These are phyloP conservation scores for Talaromyces sp. DNA, from an alignment of 2,329 filamentous ascomycete species.

Conservation along the genomic window DNA sequence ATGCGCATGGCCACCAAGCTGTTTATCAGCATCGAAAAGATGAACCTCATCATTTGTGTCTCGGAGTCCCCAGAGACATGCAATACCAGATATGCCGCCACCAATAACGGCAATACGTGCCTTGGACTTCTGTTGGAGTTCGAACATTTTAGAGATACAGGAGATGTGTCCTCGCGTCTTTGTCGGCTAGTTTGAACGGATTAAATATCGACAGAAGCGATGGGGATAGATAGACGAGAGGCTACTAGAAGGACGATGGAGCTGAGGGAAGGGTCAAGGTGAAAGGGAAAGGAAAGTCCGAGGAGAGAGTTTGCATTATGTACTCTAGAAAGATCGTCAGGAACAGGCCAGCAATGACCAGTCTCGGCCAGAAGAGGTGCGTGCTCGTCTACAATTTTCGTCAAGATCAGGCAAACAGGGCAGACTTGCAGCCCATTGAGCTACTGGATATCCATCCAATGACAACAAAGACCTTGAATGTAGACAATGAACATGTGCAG, in stretches of 20 bases:
- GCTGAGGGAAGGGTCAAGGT: background rate
- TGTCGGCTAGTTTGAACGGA: background rate
- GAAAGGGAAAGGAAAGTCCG: background rate
- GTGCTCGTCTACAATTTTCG: background rate
- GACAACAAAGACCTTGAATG: background rate
- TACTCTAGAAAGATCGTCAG: background rate
- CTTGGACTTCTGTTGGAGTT: background rate
- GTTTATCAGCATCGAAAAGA: constrained; percentile 5
- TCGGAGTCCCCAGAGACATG: constrained; percentile 5
- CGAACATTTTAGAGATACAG: background rate
- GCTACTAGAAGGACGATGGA: too few species aligned
- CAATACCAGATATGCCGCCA: constrained; percentile 7
- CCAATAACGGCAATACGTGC: constrained; percentile 13
- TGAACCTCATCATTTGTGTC: background rate
- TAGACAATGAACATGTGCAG: background rate
- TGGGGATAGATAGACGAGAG: background rate
- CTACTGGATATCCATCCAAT: background rate
- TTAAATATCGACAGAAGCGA: background rate
- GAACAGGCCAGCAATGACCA: background rate
- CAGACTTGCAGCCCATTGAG: background rate
- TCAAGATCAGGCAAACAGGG: background rate
- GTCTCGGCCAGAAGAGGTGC: background rate
- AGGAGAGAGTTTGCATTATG: background rate
- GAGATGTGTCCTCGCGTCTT: background rate
- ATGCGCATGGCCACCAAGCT: constrained; percentile 10